Evolutionary conservation across 495 filamentous ascomycete species (phyloP), one percentile per base, ranked within the genome.

Genomic region (Chaetomium tenue): DNA sequence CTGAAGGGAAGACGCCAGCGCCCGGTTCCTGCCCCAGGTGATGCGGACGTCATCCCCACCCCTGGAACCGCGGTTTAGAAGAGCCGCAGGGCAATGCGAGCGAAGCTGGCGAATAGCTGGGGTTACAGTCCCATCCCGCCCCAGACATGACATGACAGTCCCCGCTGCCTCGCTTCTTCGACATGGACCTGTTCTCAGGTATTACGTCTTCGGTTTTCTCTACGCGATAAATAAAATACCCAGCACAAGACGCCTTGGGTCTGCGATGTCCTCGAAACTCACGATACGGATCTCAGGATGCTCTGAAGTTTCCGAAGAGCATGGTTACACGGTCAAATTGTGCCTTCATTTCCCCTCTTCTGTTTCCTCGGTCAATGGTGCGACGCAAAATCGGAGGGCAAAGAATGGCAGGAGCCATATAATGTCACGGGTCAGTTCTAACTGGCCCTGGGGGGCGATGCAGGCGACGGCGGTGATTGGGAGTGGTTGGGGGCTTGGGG

Each of bases 1-100:
- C 78, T 96, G 75, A 91, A 92, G 79, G 88, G 88, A 48, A 74
- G 78, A 60, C 75, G 79, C 63, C 70, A 68, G 60, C 74, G 74
- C 26, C 75, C 75, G 23, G 75, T 69, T 20, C 72, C 68, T 18
- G 68, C 72, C 5, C 67, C 55, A 64, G 69, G 63, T 42, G 77
- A 77, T 11, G 52, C 59, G 18, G 66, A 65, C 25, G 52, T 68
- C 13, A 57, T 46, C 15, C 64, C 69, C 16, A 51, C 63, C 23
- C 70, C 72, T 28, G 72, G 72, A 39, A 74, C 72, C 16, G 72
- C 72, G 58, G 69, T 71, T 65, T 75, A 73, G 64, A 68, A 60
- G 62, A 48, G 58, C 12, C 59, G 47, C 51, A 63, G 54, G 64
- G 44, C 47, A 20, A 15, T 56, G n/a, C 46, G 56, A 44, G 37